These are phyloP conservation scores for Moesziomyces antarcticus DNA, from an alignment of 1,284 basidiomycete species.

Conservation along the genomic window DNA sequence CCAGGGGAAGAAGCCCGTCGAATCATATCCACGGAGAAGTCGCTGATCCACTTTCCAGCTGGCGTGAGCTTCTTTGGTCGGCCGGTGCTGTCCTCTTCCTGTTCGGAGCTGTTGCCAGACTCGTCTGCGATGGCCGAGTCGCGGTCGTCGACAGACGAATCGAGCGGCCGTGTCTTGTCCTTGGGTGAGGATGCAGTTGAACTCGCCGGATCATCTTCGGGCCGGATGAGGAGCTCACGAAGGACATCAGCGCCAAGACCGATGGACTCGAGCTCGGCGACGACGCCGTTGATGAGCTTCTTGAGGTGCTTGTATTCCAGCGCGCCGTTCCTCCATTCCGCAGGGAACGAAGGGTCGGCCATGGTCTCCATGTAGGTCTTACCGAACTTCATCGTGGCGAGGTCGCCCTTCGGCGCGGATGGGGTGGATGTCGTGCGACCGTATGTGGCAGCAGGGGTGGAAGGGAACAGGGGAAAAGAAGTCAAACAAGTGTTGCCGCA, in stretches of 20 bases:
- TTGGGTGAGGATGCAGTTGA: conserved; percentile 8
- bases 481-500: neutral
- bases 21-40: conserved; percentile 46
- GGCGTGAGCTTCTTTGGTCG: conserved; percentile 26
- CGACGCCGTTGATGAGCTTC: conserved; percentile 88
- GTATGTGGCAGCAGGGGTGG: neutral
- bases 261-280: conserved; percentile 80
- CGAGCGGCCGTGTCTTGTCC: conserved; percentile 12
- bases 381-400: conserved; percentile 78
- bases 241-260: conserved; percentile 77
- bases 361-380: conserved; percentile 81
- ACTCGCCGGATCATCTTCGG: conserved; percentile 20
- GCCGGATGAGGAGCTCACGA: conserved; percentile 69
- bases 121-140: conserved; percentile 41
- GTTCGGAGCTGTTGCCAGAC: conserved; percentile 38
- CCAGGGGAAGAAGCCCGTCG: conserved; percentile 24
- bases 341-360: conserved; percentile 74
- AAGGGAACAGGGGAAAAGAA: neutral
- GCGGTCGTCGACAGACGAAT: conserved; percentile 9
- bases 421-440: neutral
- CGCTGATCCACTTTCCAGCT: conserved; percentile 44
- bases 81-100: conserved; percentile 6
- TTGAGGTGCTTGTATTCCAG: conserved; percentile 93
- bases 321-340: conserved; percentile 79
- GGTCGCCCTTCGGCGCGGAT: conserved; percentile 15